Evolutionary conservation across 148 eudicot species (phyloP), one percentile per base, ranked within the genome.

Genomic region (Arctostaphylos glauca): DNA sequence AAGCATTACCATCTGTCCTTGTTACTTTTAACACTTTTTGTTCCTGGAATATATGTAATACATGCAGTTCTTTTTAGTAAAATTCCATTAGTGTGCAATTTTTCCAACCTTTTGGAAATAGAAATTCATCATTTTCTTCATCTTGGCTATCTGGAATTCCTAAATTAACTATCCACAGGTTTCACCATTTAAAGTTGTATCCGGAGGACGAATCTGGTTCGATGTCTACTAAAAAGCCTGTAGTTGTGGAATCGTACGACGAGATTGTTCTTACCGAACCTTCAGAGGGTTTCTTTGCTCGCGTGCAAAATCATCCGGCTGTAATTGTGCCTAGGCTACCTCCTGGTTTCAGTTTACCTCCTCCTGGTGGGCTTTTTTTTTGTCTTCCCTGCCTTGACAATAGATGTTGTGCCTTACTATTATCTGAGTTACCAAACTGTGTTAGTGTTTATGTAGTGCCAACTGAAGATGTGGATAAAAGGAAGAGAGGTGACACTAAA

Each of bases 161-260:
- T 77, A 53, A 38, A 77, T 77, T 15, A 66, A 55, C 46, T 62
- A 18, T 67, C 52, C 82, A 60, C 87, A 89, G 91, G 80, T 88
- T 82, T 85, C 95, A 90, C 83, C 92, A 92, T 82, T 78, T 92
- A 83, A 92, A 87, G 86, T 80, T 92, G 81, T 89, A 90, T 50
- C 90, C 93, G 3, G 93, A 90, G 81, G 90, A 92, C 64, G 94
- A 90, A 66, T 83, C 92, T 66, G 92, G 91, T 80, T 86, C 90
- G 21, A 66, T 90, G 81, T 90, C 92, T 56, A 85, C 81, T 38
- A 92, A 89, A 84, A 92, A 89, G 84, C 93, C 95, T 82, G 91
- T 89, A 38, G 90, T 92, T 74, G 86, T 84, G 54, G 91, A 92
- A 81, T 84, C 90, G 55, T 91, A 91, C 81, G 95, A 89, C 74